Evolutionary conservation across 495 filamentous ascomycete genomes (phyloP).

Genomic region (Tuber aestivum): DNA sequence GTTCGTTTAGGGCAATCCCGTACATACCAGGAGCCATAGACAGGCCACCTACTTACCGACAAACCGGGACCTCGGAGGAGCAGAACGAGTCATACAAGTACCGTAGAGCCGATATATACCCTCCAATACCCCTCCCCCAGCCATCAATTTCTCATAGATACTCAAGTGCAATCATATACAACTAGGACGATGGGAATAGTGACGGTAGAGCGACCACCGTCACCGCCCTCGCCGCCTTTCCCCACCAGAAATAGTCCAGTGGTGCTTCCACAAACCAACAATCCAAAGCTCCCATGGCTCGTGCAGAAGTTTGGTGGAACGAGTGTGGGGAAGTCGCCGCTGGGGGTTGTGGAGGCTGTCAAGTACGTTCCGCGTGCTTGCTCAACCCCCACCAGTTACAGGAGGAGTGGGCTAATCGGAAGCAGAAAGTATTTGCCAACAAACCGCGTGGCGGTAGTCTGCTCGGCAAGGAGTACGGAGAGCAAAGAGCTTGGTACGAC

Average conservation of each 20-base stretch:
- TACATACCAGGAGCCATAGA: not conserved
- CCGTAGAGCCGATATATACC: not conserved
- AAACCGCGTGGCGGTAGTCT: constrained; percentile 78
- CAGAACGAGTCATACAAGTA: not conserved
- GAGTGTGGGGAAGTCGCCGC: constrained; percentile 62
- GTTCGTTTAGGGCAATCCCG: not conserved
- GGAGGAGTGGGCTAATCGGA: constrained; percentile 6
- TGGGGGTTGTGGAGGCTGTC: constrained; percentile 68
- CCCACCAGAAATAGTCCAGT: not conserved
- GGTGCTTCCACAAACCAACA: constrained; percentile 2
- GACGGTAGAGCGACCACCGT: not conserved
- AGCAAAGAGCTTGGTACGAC: constrained; percentile 91
- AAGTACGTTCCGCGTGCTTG: constrained; percentile 49
- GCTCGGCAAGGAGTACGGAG: constrained; percentile 79
- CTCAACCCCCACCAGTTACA: not conserved
- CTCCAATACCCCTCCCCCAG: not conserved
- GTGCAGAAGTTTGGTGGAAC: constrained; percentile 83
- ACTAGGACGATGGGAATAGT: not conserved
- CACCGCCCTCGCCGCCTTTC: not conserved
- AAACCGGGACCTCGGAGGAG: not conserved
- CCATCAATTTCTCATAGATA: not conserved
- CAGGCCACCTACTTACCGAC: not conserved
- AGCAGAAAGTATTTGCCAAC: constrained; percentile 51
- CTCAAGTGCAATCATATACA: not conserved
- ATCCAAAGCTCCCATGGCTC: constrained; percentile 52